Evolutionary conservation across 192 early-diverging fungal genomes (phyloP).

Genomic region (Geranomyces variabilis): DNA sequence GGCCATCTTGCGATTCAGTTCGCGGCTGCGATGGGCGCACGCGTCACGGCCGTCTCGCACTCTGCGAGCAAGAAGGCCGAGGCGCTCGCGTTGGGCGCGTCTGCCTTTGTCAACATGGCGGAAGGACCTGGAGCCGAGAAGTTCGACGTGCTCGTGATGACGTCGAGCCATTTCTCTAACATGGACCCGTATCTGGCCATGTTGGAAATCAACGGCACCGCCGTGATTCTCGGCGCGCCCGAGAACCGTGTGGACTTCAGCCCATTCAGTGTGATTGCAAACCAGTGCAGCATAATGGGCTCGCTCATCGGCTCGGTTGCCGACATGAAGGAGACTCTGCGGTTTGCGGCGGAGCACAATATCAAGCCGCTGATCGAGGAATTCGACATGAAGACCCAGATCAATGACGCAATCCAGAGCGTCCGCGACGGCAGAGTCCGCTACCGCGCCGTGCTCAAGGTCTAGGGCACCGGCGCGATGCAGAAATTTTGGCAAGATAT

Average conservation of each 20-base stretch:
- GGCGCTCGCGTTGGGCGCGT: slow-evolving; percentile 28
- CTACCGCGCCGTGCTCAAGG: slow-evolving; percentile 71
- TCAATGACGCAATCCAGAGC: slow-evolving; percentile 61
- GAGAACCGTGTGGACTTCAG: slow-evolving; percentile 52
- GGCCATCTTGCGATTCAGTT: slow-evolving; percentile 10
- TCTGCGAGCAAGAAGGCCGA: slow-evolving; percentile 34
- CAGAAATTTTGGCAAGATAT: too few species aligned
- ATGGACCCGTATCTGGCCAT: slow-evolving; percentile 26
- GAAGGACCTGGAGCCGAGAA: slow-evolving; percentile 35
- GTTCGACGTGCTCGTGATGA: slow-evolving; percentile 31
- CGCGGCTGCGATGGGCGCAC: slow-evolving; percentile 42
- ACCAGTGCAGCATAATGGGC: slow-evolving; percentile 58
- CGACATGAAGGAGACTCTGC: slow-evolving; percentile 63
- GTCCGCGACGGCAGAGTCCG: slow-evolving; percentile 60
- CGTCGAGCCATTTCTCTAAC: background rate
- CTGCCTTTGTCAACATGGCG: slow-evolving; percentile 25
- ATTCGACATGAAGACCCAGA: slow-evolving; percentile 58
- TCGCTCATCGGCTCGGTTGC: slow-evolving; percentile 64
- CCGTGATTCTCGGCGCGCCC: slow-evolving; percentile 68
- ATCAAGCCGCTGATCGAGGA: slow-evolving; percentile 70
- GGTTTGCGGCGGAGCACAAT: slow-evolving; percentile 70
- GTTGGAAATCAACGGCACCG: slow-evolving; percentile 56
- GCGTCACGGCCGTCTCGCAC: slow-evolving; percentile 33
- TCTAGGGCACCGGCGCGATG: too few species aligned
- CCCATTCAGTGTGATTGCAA: slow-evolving; percentile 32